phyloP scores from a whole-genome alignment of 2,329 filamentous ascomycete genomes.

The Apiospora pterosperma region DNA sequence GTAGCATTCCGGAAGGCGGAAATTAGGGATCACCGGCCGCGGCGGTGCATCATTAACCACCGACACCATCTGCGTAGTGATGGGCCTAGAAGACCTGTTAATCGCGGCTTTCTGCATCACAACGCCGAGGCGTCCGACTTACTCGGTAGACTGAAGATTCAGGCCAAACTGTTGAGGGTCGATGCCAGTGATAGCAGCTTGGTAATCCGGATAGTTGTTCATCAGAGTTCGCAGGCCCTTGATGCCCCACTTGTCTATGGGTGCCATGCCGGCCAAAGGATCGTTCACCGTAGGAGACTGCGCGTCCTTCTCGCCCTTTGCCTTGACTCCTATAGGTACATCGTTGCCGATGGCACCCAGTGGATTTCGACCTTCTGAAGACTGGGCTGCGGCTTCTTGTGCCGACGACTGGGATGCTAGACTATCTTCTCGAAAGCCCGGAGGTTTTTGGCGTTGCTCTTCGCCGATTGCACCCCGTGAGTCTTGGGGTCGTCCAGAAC shows the following conservation, averaged over 20 bases:
- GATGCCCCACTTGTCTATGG: slow-evolving; percentile 61
- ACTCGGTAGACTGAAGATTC: slow-evolving; percentile 57
- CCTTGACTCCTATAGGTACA: slow-evolving; percentile 31
- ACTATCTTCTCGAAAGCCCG: slow-evolving; percentile 41
- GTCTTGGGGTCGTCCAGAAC: slow-evolving; percentile 41
- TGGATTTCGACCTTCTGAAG: slow-evolving; percentile 35
- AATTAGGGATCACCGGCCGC: slow-evolving; percentile 54
- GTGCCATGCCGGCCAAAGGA: slow-evolving; percentile 58
- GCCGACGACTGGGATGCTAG: slow-evolving; percentile 29
- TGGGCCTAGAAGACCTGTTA: slow-evolving; percentile 33
- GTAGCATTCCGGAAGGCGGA: slow-evolving; percentile 62
- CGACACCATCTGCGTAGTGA: slow-evolving; percentile 60
- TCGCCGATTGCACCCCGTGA: slow-evolving; percentile 36
- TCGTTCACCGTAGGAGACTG: slow-evolving; percentile 46
- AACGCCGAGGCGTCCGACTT: slow-evolving; percentile 29
- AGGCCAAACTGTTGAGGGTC: slow-evolving; percentile 56
- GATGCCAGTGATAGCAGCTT: slow-evolving; percentile 56
- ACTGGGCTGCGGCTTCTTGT: slow-evolving; percentile 32
- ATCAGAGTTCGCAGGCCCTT: slow-evolving; percentile 62
- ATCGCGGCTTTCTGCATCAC: not conserved
- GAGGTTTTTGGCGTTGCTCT: slow-evolving; percentile 42
- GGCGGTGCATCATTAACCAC: slow-evolving; percentile 59
- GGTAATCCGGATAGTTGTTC: slow-evolving; percentile 62
- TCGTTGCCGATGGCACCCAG: slow-evolving; percentile 48
- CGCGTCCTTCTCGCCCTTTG: slow-evolving; percentile 40